Evolutionary conservation across 371 early-diverging fungal genomes (phyloP), one percentile per base, ranked within the genome.

Genomic region (Apophysomyces ossiformis): DNA sequence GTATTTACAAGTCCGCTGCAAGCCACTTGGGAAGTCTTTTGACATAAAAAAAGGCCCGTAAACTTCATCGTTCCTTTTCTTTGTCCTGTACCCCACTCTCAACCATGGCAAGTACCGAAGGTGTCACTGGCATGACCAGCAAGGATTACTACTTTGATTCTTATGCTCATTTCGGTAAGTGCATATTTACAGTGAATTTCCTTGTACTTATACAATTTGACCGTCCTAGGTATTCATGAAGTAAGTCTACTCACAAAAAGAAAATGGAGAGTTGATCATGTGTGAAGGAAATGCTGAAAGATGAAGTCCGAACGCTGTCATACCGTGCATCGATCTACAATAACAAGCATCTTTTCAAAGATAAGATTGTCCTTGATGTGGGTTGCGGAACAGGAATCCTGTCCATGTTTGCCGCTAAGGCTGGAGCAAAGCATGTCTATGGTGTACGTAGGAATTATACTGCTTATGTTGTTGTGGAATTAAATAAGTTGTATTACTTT

Each of bases 121-220:
- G 54, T 50, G 66, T 63, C 12, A 47, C 74, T 56, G 67, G 67
- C 39, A 76, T 89, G 85, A 88, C 92, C 11, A 89, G 89, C 79
- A 93, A 92, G 78, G 94, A 96, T 78, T 96, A 95, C 79, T 98
- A 97, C 91, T 98, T 96, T 86, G 96, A 93, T 77, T 95, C 95
- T 43, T 98, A 97, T 84, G 96, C 96, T 43, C 95, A 94, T 74
- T 93, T 92, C 73, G 97, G 96, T 87, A 94, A 76, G 81, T 66
- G 36, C 2, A 39, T 15, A 41, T 26, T 15, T 11, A 5, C 11
- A 44, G 36, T 38, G 12, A 45, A 41, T 26, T 1, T 32, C 11
- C 9, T 43, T 8, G 5, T 65, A 39, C 12, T 56, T 35, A 18
- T 43, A 35, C 38, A 60, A 61, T 64, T 57, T 64, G 36, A 43